A percentile compares a stretch with the other conserved stretches of the same genome.
Conservation (phyloP, 768 basidiomycete genomes). For the Clathrus columnatus region DNA sequence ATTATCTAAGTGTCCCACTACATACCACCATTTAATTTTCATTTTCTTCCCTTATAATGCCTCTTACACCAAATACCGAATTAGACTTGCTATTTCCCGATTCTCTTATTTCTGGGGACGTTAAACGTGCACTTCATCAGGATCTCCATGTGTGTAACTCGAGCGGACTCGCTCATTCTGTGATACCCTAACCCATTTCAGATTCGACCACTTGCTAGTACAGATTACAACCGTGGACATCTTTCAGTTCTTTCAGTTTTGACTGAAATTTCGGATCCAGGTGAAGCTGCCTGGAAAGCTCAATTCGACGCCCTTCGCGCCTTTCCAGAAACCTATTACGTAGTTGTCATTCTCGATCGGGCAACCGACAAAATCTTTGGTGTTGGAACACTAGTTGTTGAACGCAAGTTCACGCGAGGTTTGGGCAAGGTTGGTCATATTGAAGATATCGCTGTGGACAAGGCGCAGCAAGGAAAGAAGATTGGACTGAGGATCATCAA, state of each 20-base stretch:
- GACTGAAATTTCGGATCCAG: slow-evolving; percentile 58
- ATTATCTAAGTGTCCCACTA: neutral
- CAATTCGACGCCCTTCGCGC: slow-evolving; percentile 57
- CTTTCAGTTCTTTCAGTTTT: slow-evolving; percentile 72
- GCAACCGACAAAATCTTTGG: slow-evolving; percentile 72
- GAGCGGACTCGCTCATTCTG: neutral
- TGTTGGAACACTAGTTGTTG: slow-evolving; percentile 77
- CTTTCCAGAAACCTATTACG: slow-evolving; percentile 63
- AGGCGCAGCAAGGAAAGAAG: slow-evolving; percentile 83
- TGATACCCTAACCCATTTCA: slow-evolving; percentile 21
- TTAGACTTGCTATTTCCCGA: slow-evolving; percentile 76
- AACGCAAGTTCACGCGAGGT: slow-evolving; percentile 88
- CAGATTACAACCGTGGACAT: slow-evolving; percentile 77
- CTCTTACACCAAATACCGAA: slow-evolving; percentile 50
- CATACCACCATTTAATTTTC: neutral
- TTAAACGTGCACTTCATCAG: slow-evolving; percentile 48
- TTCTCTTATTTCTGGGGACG: slow-evolving; percentile 57
- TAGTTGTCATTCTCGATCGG: slow-evolving; percentile 75
- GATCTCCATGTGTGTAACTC: slow-evolving; percentile 53
- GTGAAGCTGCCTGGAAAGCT: slow-evolving; percentile 56
- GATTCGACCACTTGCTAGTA: slow-evolving; percentile 85
- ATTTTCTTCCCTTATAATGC: slow-evolving; percentile 22
- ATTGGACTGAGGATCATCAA: slow-evolving; percentile 83
- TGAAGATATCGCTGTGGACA: slow-evolving; percentile 94
- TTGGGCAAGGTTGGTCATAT: slow-evolving; percentile 90